Percentiles rank a stretch among this genome's conserved stretches.
These are phyloP conservation scores for Coniferiporia weirii DNA, from an alignment of 1,284 basidiomycete species.

Conservation along the genomic window DNA sequence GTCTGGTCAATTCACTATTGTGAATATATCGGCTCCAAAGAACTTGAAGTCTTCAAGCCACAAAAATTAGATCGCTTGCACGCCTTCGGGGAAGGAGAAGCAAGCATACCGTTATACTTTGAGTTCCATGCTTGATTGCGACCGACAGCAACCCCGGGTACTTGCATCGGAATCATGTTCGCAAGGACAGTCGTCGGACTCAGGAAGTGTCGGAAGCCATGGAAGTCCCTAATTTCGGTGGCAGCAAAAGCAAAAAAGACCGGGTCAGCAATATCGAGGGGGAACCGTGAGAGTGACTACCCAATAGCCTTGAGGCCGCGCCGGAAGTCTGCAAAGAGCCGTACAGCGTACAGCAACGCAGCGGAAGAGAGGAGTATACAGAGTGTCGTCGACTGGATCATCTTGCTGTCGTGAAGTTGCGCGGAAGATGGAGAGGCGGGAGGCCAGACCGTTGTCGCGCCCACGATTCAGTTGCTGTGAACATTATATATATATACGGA, in stretches of 20 bases:
- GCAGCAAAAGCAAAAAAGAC: not conserved
- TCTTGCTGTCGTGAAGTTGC: not conserved
- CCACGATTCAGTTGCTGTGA: too few relatives aligned
- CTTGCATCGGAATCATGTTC: constrained; percentile 7
- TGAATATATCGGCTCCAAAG: constrained; percentile 12
- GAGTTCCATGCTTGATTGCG: constrained; percentile 1
- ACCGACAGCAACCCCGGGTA: constrained; percentile 10
- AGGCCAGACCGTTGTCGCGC: too few relatives aligned
- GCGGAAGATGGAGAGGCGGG: too few relatives aligned
- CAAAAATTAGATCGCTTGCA: not conserved
- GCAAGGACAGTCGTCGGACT: constrained; percentile 9
- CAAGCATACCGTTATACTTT: constrained; percentile 10
- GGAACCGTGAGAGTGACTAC: not conserved
- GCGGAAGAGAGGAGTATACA: not conserved
- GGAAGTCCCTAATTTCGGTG: constrained; percentile 11
- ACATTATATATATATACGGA: too few relatives aligned
- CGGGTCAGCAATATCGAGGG: not conserved
- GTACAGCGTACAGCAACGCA: constrained; percentile 6
- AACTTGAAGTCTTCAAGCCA: constrained; percentile 9
- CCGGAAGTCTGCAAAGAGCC: constrained; percentile 9
- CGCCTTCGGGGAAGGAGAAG: not conserved
- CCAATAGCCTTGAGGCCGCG: constrained; percentile 5
- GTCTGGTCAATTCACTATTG: not conserved
- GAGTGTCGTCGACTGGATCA: constrained; percentile 5
- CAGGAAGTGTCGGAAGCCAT: constrained; percentile 10